A percentile compares a stretch with the other conserved stretches of the same genome.
Conservation (phyloP, 768 basidiomycete species). For the Suillus ampliporus region DNA sequence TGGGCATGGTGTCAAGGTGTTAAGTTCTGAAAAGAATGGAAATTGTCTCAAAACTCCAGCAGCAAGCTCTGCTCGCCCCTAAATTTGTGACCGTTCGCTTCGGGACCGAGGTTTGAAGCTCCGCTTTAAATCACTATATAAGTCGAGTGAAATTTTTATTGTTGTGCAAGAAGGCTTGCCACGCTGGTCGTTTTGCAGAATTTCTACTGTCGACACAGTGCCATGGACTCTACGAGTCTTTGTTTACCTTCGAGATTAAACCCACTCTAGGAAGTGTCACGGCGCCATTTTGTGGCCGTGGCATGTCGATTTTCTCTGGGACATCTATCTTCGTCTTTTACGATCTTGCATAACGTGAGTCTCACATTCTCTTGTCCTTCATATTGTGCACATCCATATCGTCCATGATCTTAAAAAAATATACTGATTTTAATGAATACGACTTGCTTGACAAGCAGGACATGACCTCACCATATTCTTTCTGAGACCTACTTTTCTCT, state of each 20-base stretch:
- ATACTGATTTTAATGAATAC: slow-evolving; percentile 39
- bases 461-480: slow-evolving; percentile 16
- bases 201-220: slow-evolving; percentile 52
- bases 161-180: slow-evolving; percentile 46
- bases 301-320: slow-evolving; percentile 54
- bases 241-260: slow-evolving; percentile 46
- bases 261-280: slow-evolving; percentile 57
- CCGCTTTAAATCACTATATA: slow-evolving; percentile 15
- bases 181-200: slow-evolving; percentile 49
- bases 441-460: slow-evolving; percentile 31
- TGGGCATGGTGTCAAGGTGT: slow-evolving; percentile 48
- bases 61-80: not conserved
- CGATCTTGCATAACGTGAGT: not conserved
- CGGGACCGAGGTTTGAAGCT: not conserved
- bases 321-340: slow-evolving; percentile 27
- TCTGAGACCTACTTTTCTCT: slow-evolving; percentile 13
- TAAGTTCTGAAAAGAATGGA: not conserved
- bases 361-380: not conserved
- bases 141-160: not conserved
- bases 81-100: not conserved
- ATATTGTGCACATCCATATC: not conserved
- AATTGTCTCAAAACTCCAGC: too few relatives aligned
- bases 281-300: slow-evolving; percentile 43
- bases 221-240: slow-evolving; percentile 47
- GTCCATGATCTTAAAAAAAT: slow-evolving; percentile 32